phyloP scores from a whole-genome alignment of 1,284 basidiomycete genomes.

The Heterobasidion irregulare region DNA sequence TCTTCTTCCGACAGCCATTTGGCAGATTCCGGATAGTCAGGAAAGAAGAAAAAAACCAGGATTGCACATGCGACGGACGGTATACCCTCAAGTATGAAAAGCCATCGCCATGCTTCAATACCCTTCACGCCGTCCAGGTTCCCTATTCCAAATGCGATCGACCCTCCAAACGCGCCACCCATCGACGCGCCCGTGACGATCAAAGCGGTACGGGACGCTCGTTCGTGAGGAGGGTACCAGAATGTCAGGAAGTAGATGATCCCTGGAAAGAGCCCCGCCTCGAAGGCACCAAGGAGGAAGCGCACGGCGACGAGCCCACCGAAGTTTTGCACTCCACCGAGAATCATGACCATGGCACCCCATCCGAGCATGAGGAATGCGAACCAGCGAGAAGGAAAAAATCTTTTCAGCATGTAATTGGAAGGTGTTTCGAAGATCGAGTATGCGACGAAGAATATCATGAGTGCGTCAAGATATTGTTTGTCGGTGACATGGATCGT shows the following conservation, averaged over 20 bases:
- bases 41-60: slow-evolving; percentile 29
- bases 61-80: slow-evolving; percentile 31
- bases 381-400: slow-evolving; percentile 26
- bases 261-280: slow-evolving; percentile 23
- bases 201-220: slow-evolving; percentile 28
- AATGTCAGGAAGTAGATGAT: slow-evolving; percentile 27
- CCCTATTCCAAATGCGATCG: slow-evolving; percentile 28
- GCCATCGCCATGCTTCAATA: slow-evolving; percentile 28
- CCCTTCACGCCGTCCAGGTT: slow-evolving; percentile 21
- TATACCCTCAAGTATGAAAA: slow-evolving; percentile 40
- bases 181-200: slow-evolving; percentile 31
- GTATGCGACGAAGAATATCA: slow-evolving; percentile 30
- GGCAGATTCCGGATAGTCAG: slow-evolving; percentile 36
- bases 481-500: slow-evolving; percentile 20
- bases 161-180: slow-evolving; percentile 35
- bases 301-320: slow-evolving; percentile 21
- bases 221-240: slow-evolving; percentile 31
- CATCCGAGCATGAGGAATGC: slow-evolving; percentile 31
- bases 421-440: slow-evolving; percentile 29
- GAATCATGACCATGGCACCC: slow-evolving; percentile 30
- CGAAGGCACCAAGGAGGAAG: slow-evolving; percentile 21
- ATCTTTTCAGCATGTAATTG: slow-evolving; percentile 34
- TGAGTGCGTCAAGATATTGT: slow-evolving; percentile 27
- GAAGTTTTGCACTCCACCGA: slow-evolving; percentile 25
- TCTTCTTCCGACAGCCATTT: slow-evolving; percentile 26